Evolutionary conservation across 805 yeast species (phyloP).

Genomic region (Brettanomyces nanus): DNA sequence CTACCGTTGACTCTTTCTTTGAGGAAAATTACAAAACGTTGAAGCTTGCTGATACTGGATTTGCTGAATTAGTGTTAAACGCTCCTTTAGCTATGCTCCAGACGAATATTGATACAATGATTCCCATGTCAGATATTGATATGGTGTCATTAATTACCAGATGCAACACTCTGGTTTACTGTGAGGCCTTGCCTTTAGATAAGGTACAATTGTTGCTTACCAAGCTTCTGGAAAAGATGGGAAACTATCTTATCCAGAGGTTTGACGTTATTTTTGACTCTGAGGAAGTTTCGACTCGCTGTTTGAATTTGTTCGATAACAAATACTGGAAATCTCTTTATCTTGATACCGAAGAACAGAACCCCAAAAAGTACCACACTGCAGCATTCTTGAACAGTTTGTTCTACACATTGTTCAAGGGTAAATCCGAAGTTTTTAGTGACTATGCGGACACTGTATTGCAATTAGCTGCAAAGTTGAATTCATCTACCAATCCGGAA

Average conservation of each 20-base stretch:
- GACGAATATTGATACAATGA: slow-evolving; percentile 19
- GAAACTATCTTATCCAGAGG: slow-evolving; percentile 30
- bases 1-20: slow-evolving; percentile 1
- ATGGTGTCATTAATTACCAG: slow-evolving; percentile 37
- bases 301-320: slow-evolving; percentile 9
- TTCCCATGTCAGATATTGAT: slow-evolving; percentile 41
- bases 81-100: slow-evolving; percentile 23
- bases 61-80: slow-evolving; percentile 28
- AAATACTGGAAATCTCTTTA: slow-evolving; percentile 22
- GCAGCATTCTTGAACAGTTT: slow-evolving; percentile 15
- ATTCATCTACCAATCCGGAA: not conserved
- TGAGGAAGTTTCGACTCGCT: slow-evolving; percentile 4
- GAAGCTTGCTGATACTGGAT: slow-evolving; percentile 13
- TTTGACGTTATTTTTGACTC: not conserved
- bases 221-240: slow-evolving; percentile 35
- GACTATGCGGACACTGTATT: not conserved
- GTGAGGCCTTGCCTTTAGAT: slow-evolving; percentile 13
- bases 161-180: slow-evolving; percentile 25
- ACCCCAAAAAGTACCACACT: slow-evolving; percentile 8
- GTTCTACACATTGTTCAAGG: slow-evolving; percentile 21
- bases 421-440: slow-evolving; percentile 5
- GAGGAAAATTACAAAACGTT: slow-evolving; percentile 6
- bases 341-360: slow-evolving; percentile 1
- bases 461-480: not conserved
- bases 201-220: slow-evolving; percentile 24